phyloP scores from a whole-genome alignment of 345 rosid species.

The Brassica incana region DNA sequence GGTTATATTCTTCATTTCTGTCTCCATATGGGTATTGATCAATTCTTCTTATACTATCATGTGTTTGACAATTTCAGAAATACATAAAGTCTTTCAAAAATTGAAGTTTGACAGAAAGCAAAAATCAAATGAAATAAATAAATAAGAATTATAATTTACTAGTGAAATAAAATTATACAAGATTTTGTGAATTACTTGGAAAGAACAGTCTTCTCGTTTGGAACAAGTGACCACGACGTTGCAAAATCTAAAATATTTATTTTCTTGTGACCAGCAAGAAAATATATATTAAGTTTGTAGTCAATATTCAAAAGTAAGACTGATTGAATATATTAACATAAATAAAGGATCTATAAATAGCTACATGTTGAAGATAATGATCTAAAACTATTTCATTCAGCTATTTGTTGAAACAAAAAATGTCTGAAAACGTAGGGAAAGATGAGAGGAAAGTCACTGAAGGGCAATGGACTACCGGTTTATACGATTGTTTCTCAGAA shows the following conservation, averaged over 20 bases:
- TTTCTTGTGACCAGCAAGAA: constrained; percentile 9
- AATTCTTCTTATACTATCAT: not conserved
- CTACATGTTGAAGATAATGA: not conserved
- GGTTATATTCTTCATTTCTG: not conserved
- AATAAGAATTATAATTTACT: not conserved
- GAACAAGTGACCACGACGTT: constrained; percentile 32
- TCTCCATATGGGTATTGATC: not conserved
- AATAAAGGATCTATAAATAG: not conserved
- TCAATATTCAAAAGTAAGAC: constrained; percentile 29
- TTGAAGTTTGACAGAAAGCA: not conserved
- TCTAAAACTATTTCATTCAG: not conserved
- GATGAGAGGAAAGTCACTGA: constrained; percentile 20
- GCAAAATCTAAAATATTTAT: not conserved
- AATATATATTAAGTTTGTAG: constrained; percentile 5
- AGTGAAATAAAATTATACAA: not conserved
- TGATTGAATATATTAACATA: not conserved
- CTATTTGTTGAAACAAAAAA: not conserved
- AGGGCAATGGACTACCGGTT: constrained; percentile 60
- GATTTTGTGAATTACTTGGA: constrained; percentile 13
- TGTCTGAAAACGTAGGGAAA: constrained; percentile 16
- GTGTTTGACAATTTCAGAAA: not conserved
- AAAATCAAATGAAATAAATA: not conserved
- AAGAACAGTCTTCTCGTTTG: constrained; percentile 25
- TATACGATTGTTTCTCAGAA: constrained; percentile 53
- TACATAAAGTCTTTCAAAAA: not conserved